These are phyloP conservation scores for Ampelomyces quisqualis DNA, from an alignment of 2,329 filamentous ascomycete genomes.

Conservation along the genomic window DNA sequence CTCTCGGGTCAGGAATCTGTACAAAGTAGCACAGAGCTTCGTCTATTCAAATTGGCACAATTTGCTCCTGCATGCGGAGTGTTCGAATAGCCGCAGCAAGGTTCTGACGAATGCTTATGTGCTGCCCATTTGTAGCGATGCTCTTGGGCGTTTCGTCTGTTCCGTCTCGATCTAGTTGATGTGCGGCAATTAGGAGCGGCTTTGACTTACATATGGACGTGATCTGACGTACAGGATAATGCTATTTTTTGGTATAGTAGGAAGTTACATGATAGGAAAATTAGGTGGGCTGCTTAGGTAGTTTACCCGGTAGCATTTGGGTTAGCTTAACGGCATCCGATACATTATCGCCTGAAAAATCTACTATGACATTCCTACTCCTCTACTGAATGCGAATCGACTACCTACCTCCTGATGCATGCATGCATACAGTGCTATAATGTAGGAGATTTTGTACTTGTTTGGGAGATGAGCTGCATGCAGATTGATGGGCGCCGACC, in stretches of 20 bases:
- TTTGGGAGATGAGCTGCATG: neutral
- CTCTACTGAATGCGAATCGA: no score
- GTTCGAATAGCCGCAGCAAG: neutral
- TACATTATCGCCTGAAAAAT: no score
- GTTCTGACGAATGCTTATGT: neutral
- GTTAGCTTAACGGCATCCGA: no score
- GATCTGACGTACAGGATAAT: neutral
- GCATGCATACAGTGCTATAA: no score
- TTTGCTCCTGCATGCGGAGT: neutral
- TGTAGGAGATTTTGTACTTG: neutral
- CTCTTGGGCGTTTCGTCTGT: neutral
- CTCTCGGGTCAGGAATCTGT: neutral
- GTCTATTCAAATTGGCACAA: neutral
- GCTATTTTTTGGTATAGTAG: no score
- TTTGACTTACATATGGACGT: neutral
- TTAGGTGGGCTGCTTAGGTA: no score
- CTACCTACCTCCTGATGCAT: no score
- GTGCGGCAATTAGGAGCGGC: neutral
- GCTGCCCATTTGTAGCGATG: neutral
- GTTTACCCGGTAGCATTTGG: no score
- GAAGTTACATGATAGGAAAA: no score
- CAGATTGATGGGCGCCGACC: slow-evolving; percentile 2
- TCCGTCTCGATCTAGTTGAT: neutral
- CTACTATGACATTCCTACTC: no score
- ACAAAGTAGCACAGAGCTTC: neutral